phyloP scores from a whole-genome alignment of 345 rosid genomes.

The Dimocarpus longan region DNA sequence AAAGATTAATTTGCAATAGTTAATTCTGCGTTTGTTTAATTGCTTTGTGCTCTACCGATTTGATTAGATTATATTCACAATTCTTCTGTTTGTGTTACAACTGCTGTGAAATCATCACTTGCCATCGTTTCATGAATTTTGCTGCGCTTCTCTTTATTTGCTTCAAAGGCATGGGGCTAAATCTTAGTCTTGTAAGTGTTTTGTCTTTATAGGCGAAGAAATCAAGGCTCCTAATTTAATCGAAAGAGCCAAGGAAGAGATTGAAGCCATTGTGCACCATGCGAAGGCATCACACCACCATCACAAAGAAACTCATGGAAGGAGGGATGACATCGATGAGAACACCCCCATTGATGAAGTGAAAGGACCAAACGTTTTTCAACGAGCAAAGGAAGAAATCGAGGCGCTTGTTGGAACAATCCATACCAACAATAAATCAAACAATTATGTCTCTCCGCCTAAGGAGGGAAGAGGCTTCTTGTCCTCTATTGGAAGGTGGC shows the following conservation, averaged over 20 bases:
- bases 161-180: conserved; percentile 1
- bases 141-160: background rate
- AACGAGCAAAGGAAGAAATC: conserved; percentile 59
- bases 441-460: conserved; percentile 23
- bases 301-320: conserved; percentile 55
- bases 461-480: conserved; percentile 44
- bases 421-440: conserved; percentile 42
- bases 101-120: background rate
- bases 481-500: conserved; percentile 43
- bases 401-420: conserved; percentile 54
- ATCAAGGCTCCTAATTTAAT: conserved; percentile 39
- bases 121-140: background rate
- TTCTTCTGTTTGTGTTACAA: background rate
- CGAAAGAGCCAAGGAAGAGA: conserved; percentile 51
- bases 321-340: conserved; percentile 46
- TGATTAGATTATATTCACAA: background rate
- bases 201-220: conserved; percentile 17
- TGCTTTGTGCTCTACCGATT: background rate
- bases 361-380: conserved; percentile 56
- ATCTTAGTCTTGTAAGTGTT: background rate
- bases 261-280: conserved; percentile 40
- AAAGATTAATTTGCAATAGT: conserved; percentile 34
- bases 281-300: conserved; percentile 34
- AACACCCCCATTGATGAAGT: conserved; percentile 44
- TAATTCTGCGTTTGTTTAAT: background rate